A percentile compares a stretch with the other conserved stretches of the same genome.
These are phyloP conservation scores for Teratosphaeria gauchensis DNA, from an alignment of 2,329 filamentous ascomycete genomes.

Conservation along the genomic window DNA sequence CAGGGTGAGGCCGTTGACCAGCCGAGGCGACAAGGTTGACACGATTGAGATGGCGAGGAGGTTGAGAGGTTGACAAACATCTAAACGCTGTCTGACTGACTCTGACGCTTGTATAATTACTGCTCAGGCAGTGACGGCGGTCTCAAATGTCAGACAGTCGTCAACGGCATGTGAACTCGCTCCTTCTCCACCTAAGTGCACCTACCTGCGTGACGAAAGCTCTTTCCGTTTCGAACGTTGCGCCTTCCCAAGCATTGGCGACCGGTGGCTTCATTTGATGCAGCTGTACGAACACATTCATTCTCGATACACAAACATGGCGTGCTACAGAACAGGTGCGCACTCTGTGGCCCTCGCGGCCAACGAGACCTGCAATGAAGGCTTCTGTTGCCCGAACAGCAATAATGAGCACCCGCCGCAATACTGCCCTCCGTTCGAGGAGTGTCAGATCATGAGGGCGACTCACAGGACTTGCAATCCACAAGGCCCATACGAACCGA, in stretches of 20 bases:
- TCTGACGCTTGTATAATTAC: too few relatives aligned
- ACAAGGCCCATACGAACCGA: constrained; percentile 38
- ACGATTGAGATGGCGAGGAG: too few relatives aligned
- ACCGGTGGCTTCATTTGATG: background rate
- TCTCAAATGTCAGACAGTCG: background rate
- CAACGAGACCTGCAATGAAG: constrained; percentile 20
- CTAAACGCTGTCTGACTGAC: too few relatives aligned
- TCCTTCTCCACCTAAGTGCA: background rate
- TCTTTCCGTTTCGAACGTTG: background rate
- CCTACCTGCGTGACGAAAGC: background rate
- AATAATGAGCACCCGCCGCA: constrained; percentile 19
- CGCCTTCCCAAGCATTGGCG: background rate
- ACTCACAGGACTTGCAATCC: constrained; percentile 20
- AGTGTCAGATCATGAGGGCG: constrained; percentile 15
- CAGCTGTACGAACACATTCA: background rate
- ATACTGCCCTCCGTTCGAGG: constrained; percentile 21
- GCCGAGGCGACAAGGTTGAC: too few relatives aligned
- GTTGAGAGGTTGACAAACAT: too few relatives aligned
- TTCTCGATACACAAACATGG: constrained; percentile 12
- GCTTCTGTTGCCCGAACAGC: constrained; percentile 21
- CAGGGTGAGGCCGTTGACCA: too few relatives aligned
- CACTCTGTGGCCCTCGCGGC: constrained; percentile 20
- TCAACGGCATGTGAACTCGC: background rate
- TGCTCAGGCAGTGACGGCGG: too few relatives aligned
- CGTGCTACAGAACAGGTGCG: constrained; percentile 17